These are phyloP conservation scores for Solanum appendiculatum DNA, from an alignment of 257 asterid species.

Conservation along the genomic window DNA sequence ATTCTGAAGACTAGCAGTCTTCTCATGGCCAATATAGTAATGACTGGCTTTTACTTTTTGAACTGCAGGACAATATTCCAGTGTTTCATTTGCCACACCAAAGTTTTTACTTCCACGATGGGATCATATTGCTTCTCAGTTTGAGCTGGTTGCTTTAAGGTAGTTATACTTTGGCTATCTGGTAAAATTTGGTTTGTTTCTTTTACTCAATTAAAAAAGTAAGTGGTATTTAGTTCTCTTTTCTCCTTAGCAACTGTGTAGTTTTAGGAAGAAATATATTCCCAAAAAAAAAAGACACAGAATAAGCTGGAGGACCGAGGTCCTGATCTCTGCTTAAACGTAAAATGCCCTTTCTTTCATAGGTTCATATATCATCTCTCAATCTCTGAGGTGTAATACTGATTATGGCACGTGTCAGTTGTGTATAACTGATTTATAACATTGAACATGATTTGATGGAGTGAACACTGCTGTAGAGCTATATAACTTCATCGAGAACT, in stretches of 20 bases:
- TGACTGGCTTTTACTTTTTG: background rate
- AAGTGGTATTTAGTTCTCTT: background rate
- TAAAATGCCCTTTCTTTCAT: background rate
- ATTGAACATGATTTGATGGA: background rate
- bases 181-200: background rate
- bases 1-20: background rate
- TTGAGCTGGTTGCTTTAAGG: background rate
- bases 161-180: background rate
- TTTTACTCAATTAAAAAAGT: background rate
- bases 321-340: background rate
- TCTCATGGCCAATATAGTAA: background rate
- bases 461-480: background rate
- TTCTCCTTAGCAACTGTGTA: background rate
- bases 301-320: background rate
- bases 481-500: background rate
- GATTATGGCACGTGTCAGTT: background rate
- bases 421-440: background rate
- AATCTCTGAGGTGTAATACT: background rate
- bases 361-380: background rate
- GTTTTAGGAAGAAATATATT: background rate
- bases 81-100: background rate
- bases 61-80: background rate
- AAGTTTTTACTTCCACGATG: background rate
- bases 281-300: background rate
- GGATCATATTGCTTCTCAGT: background rate